phyloP scores from a whole-genome alignment of 2,329 filamentous ascomycete genomes.

The Diplodia mutila region DNA sequence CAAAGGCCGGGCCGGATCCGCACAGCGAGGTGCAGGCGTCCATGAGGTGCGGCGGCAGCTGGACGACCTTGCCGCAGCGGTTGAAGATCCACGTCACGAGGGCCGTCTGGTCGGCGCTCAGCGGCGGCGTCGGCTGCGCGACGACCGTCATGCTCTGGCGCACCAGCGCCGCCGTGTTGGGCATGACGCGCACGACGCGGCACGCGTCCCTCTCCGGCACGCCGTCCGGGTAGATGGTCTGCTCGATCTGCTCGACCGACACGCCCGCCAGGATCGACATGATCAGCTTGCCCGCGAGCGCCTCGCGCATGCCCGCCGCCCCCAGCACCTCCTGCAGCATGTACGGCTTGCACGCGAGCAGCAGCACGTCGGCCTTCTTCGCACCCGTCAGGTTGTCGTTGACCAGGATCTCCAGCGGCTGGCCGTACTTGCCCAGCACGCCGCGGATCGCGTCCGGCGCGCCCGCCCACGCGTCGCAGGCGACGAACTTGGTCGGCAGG shows the following conservation, averaged over 20 bases:
- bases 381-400: constrained; percentile 73
- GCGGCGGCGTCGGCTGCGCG: constrained; percentile 62
- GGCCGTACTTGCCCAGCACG: constrained; percentile 66
- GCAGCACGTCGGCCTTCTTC: constrained; percentile 69
- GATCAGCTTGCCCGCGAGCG: constrained; percentile 76
- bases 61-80: constrained; percentile 71
- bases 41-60: constrained; percentile 69
- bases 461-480: constrained; percentile 73
- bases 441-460: constrained; percentile 70
- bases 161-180: constrained; percentile 80
- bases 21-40: constrained; percentile 75
- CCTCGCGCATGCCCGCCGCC: constrained; percentile 69
- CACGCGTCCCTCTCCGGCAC: constrained; percentile 57
- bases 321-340: constrained; percentile 71
- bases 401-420: constrained; percentile 67
- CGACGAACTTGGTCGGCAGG: constrained; percentile 76
- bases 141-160: constrained; percentile 82
- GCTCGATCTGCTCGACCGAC: constrained; percentile 68
- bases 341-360: constrained; percentile 81
- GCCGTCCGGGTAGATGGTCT: constrained; percentile 61
- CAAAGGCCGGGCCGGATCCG: constrained; percentile 76
- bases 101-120: constrained; percentile 56
- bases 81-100: constrained; percentile 78
- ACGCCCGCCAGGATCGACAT: constrained; percentile 83
- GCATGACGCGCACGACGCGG: constrained; percentile 77